Evolutionary conservation across 2,329 filamentous ascomycete genomes (phyloP).

Genomic region (Paraphaeosphaeria sporulosa): DNA sequence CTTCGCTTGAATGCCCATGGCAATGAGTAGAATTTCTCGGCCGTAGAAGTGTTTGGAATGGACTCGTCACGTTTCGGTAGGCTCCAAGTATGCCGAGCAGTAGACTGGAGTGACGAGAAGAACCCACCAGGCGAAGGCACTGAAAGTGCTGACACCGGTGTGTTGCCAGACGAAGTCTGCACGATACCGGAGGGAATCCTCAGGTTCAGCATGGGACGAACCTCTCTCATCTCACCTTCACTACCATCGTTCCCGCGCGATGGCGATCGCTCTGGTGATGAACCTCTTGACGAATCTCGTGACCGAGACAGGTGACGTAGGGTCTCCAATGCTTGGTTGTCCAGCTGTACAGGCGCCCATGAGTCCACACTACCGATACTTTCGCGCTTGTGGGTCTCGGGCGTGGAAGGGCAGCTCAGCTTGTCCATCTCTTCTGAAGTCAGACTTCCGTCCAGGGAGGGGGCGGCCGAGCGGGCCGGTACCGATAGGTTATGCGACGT

Average conservation of each 20-base stretch:
- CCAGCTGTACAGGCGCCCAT: slow-evolving; percentile 71
- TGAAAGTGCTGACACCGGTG: slow-evolving; percentile 80
- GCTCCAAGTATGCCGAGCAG: slow-evolving; percentile 83
- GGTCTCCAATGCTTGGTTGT: slow-evolving; percentile 81
- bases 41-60: slow-evolving; percentile 85
- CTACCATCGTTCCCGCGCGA: slow-evolving; percentile 52
- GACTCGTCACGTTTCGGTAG: slow-evolving; percentile 51
- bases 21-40: slow-evolving; percentile 87
- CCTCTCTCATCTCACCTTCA: slow-evolving; percentile 69
- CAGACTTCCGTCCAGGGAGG: slow-evolving; percentile 88
- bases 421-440: slow-evolving; percentile 86
- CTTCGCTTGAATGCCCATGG: slow-evolving; percentile 68
- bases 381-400: slow-evolving; percentile 60
- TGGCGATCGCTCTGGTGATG: slow-evolving; percentile 29
- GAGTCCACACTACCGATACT: slow-evolving; percentile 61
- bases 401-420: slow-evolving; percentile 85
- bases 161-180: slow-evolving; percentile 52
- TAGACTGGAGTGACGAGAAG: slow-evolving; percentile 82
- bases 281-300: slow-evolving; percentile 25
- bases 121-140: slow-evolving; percentile 93
- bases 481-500: slow-evolving; percentile 65
- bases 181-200: slow-evolving; percentile 31
- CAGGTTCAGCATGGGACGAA: slow-evolving; percentile 59
- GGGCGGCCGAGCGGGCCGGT: slow-evolving; percentile 79
- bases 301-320: slow-evolving; percentile 71